A percentile compares a stretch with the other conserved stretches of the same genome.
These are phyloP conservation scores for Vanderwaltozyma tropicalis DNA, from an alignment of 805 yeast genomes.

Conservation along the genomic window DNA sequence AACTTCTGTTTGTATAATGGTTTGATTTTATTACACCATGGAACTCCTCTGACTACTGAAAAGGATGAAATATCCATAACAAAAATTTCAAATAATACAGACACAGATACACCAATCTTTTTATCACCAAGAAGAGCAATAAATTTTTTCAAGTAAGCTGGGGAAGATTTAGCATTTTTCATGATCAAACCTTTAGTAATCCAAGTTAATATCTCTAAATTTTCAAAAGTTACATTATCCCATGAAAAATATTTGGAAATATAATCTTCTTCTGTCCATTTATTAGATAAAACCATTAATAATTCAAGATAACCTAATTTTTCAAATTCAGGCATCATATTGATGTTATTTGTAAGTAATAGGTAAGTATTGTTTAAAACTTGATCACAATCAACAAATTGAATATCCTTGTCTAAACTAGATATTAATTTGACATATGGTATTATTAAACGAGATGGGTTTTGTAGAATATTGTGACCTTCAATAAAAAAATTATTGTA, in stretches of 20 bases:
- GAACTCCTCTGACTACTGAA: constrained; percentile 34
- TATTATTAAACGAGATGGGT: constrained; percentile 28
- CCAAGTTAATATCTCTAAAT: constrained; percentile 59
- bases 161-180: constrained; percentile 38
- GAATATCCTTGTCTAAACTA: constrained; percentile 37
- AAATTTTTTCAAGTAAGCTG: constrained; percentile 28
- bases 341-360: not conserved
- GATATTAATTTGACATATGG: constrained; percentile 39
- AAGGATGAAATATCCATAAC: constrained; percentile 59
- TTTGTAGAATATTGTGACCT: constrained; percentile 9
- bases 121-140: constrained; percentile 29
- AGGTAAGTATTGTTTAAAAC: not conserved
- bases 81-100: constrained; percentile 52
- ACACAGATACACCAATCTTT: constrained; percentile 30
- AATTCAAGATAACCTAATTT: constrained; percentile 23
- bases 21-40: constrained; percentile 48
- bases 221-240: constrained; percentile 11
- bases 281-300: constrained; percentile 19
- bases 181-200: constrained; percentile 57
- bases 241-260: constrained; percentile 9
- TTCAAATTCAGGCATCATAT: constrained; percentile 9
- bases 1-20: constrained; percentile 72
- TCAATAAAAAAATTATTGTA: constrained; percentile 30
- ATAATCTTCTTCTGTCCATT: constrained; percentile 18
- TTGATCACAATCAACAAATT: constrained; percentile 6